Percentiles rank a stretch among this genome's conserved stretches.
Conservation (phyloP, 371 early-diverging fungal genomes). For the Smittium culicis region DNA sequence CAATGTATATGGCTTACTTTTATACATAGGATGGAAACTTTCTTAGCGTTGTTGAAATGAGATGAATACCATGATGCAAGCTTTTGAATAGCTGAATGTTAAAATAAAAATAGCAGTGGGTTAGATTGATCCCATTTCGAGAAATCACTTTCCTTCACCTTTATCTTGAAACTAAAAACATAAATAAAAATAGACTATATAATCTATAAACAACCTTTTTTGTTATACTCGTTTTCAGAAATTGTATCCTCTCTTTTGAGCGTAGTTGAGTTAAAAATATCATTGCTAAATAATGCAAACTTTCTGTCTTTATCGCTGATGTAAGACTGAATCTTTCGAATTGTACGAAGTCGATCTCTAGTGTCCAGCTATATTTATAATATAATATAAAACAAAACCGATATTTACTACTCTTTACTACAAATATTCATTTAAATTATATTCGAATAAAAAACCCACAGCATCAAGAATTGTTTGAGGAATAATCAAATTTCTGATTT, state of each 20-base stretch:
- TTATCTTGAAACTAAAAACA: no score
- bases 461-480: constrained; percentile 12
- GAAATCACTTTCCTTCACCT: no score
- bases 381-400: no score
- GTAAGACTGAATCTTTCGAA: background rate
- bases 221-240: background rate
- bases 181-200: no score
- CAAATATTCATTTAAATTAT: background rate
- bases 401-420: no score
- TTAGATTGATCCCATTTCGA: no score
- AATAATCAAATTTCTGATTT: constrained; percentile 5
- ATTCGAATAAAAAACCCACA: background rate
- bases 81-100: background rate
- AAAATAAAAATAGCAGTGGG: no score
- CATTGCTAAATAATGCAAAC: constrained; percentile 8
- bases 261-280: background rate
- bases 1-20: no score
- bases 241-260: background rate
- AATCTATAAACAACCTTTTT: no score
- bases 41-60: background rate
- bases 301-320: background rate
- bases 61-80: background rate
- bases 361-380: background rate
- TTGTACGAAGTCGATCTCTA: background rate
- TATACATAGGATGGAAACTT: background rate